These are phyloP conservation scores for Huntiella bhutanensis DNA, from an alignment of 2,329 filamentous ascomycete species.

Conservation along the genomic window DNA sequence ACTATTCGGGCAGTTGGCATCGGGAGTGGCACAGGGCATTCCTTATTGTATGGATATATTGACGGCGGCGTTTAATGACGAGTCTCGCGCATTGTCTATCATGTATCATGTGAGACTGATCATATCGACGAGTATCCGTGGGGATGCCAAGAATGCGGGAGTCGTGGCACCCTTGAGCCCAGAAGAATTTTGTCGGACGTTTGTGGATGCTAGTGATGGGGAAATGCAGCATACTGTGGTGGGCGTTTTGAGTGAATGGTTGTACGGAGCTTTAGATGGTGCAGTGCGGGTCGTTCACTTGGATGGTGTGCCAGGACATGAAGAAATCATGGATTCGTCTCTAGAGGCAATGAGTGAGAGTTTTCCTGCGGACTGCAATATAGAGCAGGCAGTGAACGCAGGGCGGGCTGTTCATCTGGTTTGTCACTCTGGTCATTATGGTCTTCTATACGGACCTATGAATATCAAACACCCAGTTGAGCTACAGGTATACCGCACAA, in stretches of 20 bases:
- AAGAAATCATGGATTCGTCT: no score
- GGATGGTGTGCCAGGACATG: constrained; percentile 58
- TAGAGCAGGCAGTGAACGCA: constrained; percentile 23
- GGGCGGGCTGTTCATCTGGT: constrained; percentile 37
- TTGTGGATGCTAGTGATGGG: constrained; percentile 54
- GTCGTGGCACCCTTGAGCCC: constrained; percentile 19
- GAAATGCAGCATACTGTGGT: constrained; percentile 90
- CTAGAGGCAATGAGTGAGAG: no score
- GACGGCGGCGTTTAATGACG: constrained; percentile 54
- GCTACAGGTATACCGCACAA: constrained; percentile 18
- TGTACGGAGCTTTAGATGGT: constrained; percentile 62
- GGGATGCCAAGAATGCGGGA: constrained; percentile 42
- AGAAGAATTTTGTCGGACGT: constrained; percentile 47
- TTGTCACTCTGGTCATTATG: constrained; percentile 73
- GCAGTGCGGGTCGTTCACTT: constrained; percentile 80
- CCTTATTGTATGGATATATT: constrained; percentile 25
- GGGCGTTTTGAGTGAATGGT: constrained; percentile 53
- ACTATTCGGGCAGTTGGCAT: constrained; percentile 44
- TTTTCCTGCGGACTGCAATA: constrained; percentile 36
- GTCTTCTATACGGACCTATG: constrained; percentile 60
- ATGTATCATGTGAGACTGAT: constrained; percentile 74
- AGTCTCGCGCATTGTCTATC: constrained; percentile 47
- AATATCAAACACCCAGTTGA: not conserved
- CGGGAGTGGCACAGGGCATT: constrained; percentile 24
- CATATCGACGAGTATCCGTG: constrained; percentile 69